Conservation (phyloP, 306 rosid species). For the Mimosa pudica region DNA sequence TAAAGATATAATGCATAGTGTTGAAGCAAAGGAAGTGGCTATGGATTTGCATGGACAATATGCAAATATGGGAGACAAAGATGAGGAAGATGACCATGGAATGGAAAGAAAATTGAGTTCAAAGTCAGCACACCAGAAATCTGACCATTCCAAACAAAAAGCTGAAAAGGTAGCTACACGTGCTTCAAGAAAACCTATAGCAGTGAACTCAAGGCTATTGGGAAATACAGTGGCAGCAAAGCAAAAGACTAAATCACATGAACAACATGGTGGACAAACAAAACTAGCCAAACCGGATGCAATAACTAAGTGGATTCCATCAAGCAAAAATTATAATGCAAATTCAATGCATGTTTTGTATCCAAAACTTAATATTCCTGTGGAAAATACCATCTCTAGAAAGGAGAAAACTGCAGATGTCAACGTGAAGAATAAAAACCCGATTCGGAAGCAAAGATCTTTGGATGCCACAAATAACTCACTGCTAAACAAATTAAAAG, state of each 20-base stretch:
- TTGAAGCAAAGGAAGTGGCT: constrained; percentile 58
- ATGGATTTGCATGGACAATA: constrained; percentile 48
- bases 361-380: constrained; percentile 69
- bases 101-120: constrained; percentile 51
- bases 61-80: constrained; percentile 44
- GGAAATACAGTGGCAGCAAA: constrained; percentile 54
- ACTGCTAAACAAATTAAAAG: not conserved
- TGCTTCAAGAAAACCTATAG: constrained; percentile 57
- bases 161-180: constrained; percentile 57
- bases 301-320: constrained; percentile 76
- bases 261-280: constrained; percentile 54
- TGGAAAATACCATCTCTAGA: constrained; percentile 42
- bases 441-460: constrained; percentile 55
- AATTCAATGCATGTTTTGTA: constrained; percentile 83
- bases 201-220: constrained; percentile 47
- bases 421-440: constrained; percentile 50
- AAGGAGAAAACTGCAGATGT: constrained; percentile 59
- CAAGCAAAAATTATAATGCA: constrained; percentile 72
- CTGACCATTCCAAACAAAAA: constrained; percentile 59
- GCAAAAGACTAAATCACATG: constrained; percentile 70
- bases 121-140: constrained; percentile 47
- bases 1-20: constrained; percentile 46
- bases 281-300: constrained; percentile 78
- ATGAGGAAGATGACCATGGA: constrained; percentile 54
- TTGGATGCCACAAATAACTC: constrained; percentile 34